Percentiles rank a stretch among this genome's conserved stretches.
Conservation (phyloP, 805 yeast species). For the Spathaspora girioi region DNA sequence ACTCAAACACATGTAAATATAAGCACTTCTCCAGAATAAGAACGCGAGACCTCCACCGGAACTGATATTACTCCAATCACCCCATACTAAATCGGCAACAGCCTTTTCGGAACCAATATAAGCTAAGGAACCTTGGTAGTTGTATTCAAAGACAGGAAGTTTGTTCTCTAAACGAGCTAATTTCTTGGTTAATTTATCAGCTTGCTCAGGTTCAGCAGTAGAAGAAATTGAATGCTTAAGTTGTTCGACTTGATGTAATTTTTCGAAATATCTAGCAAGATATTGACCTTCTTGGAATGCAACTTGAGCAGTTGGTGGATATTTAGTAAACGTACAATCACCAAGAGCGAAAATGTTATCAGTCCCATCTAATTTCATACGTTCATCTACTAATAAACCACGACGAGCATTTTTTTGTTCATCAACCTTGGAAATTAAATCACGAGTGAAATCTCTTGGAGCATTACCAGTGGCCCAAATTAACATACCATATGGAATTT, state of each 20-base stretch:
- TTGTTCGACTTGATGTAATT: constrained; percentile 58
- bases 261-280: constrained; percentile 69
- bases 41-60: constrained; percentile 85
- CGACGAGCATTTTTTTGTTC: constrained; percentile 84
- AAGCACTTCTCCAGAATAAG: constrained; percentile 93
- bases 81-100: constrained; percentile 83
- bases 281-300: constrained; percentile 92
- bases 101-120: constrained; percentile 93
- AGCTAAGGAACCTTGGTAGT: constrained; percentile 90
- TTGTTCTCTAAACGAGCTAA: constrained; percentile 39
- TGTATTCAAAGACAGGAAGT: constrained; percentile 67
- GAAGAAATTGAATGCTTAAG: constrained; percentile 41
- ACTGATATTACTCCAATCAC: constrained; percentile 74
- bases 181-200: constrained; percentile 45
- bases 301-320: constrained; percentile 96
- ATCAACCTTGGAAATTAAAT: constrained; percentile 64
- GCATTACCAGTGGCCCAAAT: constrained; percentile 99
- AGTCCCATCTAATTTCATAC: constrained; percentile 77
- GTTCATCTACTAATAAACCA: constrained; percentile 84
- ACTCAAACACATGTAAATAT: constrained; percentile 87
- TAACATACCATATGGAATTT: constrained; percentile 84
- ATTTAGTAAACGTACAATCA: constrained; percentile 89
- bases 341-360: constrained; percentile 85
- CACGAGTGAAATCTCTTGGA: constrained; percentile 70
- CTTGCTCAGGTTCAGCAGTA: constrained; percentile 37